Percentiles rank a stretch among this genome's conserved stretches.
These are phyloP conservation scores for Manihot esculenta DNA, from an alignment of 441 rosid genomes.

Conservation along the genomic window DNA sequence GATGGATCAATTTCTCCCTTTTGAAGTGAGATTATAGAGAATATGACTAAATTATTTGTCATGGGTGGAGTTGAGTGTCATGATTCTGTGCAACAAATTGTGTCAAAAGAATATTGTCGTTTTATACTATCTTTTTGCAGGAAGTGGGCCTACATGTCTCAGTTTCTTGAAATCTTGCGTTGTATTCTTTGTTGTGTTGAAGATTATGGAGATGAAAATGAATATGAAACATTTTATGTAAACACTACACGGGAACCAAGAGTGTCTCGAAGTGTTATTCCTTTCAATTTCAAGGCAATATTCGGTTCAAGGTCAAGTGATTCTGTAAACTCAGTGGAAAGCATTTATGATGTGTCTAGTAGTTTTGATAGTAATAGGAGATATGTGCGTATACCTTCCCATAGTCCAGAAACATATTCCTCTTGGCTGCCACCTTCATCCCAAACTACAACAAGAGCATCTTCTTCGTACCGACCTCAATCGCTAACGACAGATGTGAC, in stretches of 20 bases:
- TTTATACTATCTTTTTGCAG: neutral
- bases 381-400: neutral
- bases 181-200: slow-evolving; percentile 17
- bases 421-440: neutral
- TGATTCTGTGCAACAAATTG: neutral
- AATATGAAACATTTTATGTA: neutral
- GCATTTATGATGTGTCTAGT: neutral
- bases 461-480: neutral
- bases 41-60: neutral
- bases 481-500: neutral
- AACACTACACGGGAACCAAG: neutral
- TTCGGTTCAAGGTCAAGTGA: neutral
- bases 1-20: neutral
- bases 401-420: neutral
- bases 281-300: neutral
- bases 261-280: no score
- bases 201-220: slow-evolving; percentile 1
- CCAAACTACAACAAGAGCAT: no score
- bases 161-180: slow-evolving; percentile 9
- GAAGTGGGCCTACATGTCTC: neutral
- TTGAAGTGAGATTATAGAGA: neutral
- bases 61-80: neutral
- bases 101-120: neutral
- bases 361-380: neutral
- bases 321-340: neutral